Percentiles rank a stretch among this genome's conserved stretches.
phyloP scores from a whole-genome alignment of 148 eudicot genomes.

The Limonium bicolor region DNA sequence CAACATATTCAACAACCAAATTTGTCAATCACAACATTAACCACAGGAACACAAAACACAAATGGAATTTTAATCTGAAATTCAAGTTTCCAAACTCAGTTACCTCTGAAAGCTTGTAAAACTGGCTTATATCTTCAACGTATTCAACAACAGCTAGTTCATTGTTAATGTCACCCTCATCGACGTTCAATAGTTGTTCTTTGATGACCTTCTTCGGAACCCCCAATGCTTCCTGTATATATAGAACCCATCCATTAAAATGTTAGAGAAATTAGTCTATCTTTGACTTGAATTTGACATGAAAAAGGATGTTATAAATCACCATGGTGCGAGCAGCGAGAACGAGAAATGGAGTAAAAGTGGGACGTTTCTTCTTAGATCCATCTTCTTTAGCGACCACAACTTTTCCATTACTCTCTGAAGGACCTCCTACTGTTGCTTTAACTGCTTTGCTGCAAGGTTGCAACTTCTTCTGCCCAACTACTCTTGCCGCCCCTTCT shows the following conservation, averaged over 20 bases:
- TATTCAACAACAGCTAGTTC: constrained; percentile 10
- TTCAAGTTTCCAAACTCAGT: background rate
- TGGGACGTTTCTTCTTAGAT: constrained; percentile 13
- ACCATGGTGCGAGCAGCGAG: constrained; percentile 47
- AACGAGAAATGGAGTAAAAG: constrained; percentile 22
- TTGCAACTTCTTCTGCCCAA: too few relatives aligned
- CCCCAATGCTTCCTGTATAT: constrained; percentile 29
- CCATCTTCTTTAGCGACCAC: background rate
- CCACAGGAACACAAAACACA: too few relatives aligned
- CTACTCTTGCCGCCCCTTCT: background rate
- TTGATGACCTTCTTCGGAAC: constrained; percentile 18
- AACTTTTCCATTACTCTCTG: background rate
- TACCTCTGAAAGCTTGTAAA: constrained; percentile 8
- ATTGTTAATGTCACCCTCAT: constrained; percentile 6
- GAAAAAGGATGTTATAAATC: background rate
- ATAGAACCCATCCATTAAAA: background rate
- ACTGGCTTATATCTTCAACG: constrained; percentile 9
- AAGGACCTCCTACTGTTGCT: constrained; percentile 10
- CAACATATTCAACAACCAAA: constrained; percentile 8
- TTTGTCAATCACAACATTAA: too few relatives aligned
- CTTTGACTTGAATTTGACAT: background rate
- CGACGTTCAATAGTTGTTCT: constrained; percentile 6
- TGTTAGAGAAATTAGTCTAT: background rate
- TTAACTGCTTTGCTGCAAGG: too few relatives aligned
- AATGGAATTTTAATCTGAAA: too few relatives aligned